Evolutionary conservation across 192 early-diverging fungal species (phyloP).

Genomic region (Chytriomyces confervae): DNA sequence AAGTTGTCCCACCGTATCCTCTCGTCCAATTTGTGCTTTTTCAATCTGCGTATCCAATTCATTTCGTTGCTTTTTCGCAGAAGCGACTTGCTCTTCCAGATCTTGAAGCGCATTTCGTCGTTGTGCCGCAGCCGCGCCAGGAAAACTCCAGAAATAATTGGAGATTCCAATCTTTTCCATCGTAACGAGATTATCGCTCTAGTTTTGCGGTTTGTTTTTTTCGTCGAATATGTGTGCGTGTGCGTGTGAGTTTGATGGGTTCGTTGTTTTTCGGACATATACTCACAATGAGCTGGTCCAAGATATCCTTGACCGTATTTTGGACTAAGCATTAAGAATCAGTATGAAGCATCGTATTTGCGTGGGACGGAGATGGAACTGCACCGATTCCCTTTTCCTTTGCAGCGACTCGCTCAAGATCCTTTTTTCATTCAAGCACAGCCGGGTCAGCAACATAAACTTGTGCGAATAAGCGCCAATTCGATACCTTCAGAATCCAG

Average conservation of each 20-base stretch:
- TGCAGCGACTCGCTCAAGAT: constrained; percentile 81
- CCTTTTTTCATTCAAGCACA: constrained; percentile 36
- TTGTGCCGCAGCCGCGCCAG: constrained; percentile 67
- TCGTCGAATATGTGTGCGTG: too few species aligned
- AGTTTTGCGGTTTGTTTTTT: too few species aligned
- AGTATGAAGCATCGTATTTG: background rate
- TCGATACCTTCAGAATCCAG: constrained; percentile 15
- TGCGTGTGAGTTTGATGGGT: too few species aligned
- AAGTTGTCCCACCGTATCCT: constrained; percentile 58
- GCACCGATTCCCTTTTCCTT: constrained; percentile 83
- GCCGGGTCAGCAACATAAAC: too few species aligned
- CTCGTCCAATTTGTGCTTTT: constrained; percentile 62
- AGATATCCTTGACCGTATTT: constrained; percentile 82
- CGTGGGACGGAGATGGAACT: background rate
- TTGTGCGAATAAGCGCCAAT: background rate
- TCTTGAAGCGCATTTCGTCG: constrained; percentile 58
- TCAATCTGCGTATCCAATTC: constrained; percentile 57
- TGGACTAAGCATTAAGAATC: constrained; percentile 51
- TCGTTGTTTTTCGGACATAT: too few species aligned
- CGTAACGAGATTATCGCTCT: constrained; percentile 77
- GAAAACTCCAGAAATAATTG: constrained; percentile 94
- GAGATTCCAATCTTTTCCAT: constrained; percentile 88
- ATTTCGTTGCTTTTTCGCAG: constrained; percentile 34
- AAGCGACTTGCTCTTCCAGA: constrained; percentile 52
- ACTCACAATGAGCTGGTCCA: constrained; percentile 74